These are phyloP conservation scores for Singerocomus inundabilis DNA, from an alignment of 1,284 basidiomycete species.

Conservation along the genomic window DNA sequence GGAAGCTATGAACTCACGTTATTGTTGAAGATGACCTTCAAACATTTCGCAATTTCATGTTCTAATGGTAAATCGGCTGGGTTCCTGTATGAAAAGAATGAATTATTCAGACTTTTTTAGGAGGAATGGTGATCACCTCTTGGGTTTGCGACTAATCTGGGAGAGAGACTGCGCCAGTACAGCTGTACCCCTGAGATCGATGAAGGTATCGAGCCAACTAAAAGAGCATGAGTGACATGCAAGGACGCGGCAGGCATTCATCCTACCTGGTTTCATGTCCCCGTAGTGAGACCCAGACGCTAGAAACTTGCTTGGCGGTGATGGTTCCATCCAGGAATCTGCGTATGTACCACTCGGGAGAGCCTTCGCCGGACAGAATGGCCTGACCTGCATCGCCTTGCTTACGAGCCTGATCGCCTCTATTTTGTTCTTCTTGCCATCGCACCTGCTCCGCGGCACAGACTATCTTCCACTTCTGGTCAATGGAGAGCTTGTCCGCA, in stretches of 20 bases:
- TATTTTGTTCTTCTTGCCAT: slow-evolving; percentile 68
- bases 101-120: background rate
- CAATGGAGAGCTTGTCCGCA: slow-evolving; percentile 60
- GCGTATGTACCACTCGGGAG: slow-evolving; percentile 87
- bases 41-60: slow-evolving; percentile 87
- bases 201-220: slow-evolving; percentile 84
- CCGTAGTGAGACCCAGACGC: slow-evolving; percentile 78
- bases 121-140: slow-evolving; percentile 44
- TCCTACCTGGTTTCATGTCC: slow-evolving; percentile 76
- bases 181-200: slow-evolving; percentile 77
- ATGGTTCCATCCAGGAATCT: slow-evolving; percentile 88
- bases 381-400: slow-evolving; percentile 57
- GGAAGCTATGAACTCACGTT: slow-evolving; percentile 29
- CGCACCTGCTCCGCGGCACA: slow-evolving; percentile 81
- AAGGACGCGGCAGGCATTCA: background rate
- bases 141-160: slow-evolving; percentile 70
- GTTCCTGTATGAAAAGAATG: slow-evolving; percentile 42
- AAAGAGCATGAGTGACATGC: slow-evolving; percentile 11
- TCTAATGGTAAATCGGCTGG: slow-evolving; percentile 75
- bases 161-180: slow-evolving; percentile 82
- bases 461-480: slow-evolving; percentile 94
- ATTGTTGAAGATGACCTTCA: slow-evolving; percentile 83
- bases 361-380: slow-evolving; percentile 53
- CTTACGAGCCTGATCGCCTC: slow-evolving; percentile 59
- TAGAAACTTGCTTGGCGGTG: slow-evolving; percentile 76